Base-by-base conservation (phyloP, 2,329 filamentous ascomycete genomes). In the Trichoderma lentiforme region DNA sequence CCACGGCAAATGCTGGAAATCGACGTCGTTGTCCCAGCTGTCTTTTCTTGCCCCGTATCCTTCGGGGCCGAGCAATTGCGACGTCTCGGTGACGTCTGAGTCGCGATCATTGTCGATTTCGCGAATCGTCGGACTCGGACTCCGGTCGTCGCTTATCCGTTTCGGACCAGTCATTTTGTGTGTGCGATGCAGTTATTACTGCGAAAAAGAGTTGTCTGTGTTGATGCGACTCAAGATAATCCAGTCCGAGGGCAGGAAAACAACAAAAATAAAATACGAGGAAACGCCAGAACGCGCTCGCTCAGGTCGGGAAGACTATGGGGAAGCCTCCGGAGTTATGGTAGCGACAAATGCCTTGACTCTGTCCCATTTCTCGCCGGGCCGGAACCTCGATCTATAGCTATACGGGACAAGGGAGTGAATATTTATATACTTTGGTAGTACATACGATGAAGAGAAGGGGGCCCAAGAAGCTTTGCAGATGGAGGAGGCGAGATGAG, bases 1-100 rank as follows among this genome's bases (percentile, higher is more conserved):
- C 89, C 89, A 90, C 4, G 90, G 86, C 67, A 91, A 75, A 8
- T 84, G 84, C 36, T 84, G 83, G 74, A 91, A 93, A 76, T 93
- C 91, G 14, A 83, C 83, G 28, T 73, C 75, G 15, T 71, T 74
- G 47, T 74, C 72, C 71, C 71, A 72, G 34, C 64, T 57, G 18
- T 28, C 43, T 24, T 72, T 67, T n/a, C 57, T 58, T 26, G 71
- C 56, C 21, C 43, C 51, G 5, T 71, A 61, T 65, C 60, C 74
- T 73, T 76, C 77, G 43, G 78, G 74, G 72, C 79, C 76, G 72
- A 87, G 77, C 69, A 87, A 76, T 64, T 79, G 78, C 32, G 81
- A 81, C 39, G 80, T 79, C 74, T 86, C 84, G 62, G 78, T 78
- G 56, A 77, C 72, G 34, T 76, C 73, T 32, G 60, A 64, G 57